These are phyloP conservation scores for Verticillium isaacii DNA, from an alignment of 2,329 filamentous ascomycete species.

Conservation along the genomic window DNA sequence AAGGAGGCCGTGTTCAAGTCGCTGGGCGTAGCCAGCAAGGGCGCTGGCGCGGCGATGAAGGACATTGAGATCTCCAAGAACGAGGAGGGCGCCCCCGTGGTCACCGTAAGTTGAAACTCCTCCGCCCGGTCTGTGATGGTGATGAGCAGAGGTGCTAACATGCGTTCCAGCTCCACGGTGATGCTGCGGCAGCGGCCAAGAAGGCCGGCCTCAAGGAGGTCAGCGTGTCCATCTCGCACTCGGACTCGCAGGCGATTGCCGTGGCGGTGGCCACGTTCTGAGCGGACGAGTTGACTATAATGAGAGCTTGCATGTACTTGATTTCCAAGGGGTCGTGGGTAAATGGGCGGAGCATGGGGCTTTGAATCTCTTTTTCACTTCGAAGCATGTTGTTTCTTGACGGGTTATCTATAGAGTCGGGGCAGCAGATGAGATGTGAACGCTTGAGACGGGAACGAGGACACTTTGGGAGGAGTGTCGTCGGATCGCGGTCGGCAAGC, in stretches of 20 bases:
- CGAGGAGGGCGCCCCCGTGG: conserved; percentile 75
- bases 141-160: conserved; percentile 28
- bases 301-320: background rate
- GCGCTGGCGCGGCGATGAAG: conserved; percentile 82
- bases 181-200: conserved; percentile 77
- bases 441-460: background rate
- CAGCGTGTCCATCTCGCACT: conserved; percentile 93
- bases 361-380: conserved; percentile 9
- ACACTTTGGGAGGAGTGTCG: conserved; percentile 14
- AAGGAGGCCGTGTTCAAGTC: conserved; percentile 99
- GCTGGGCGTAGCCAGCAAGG: conserved; percentile 78
- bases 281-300: conserved; percentile 10
- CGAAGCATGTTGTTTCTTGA: conserved; percentile 9
- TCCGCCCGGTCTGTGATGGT: background rate
- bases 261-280: conserved; percentile 84
- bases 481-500: background rate
- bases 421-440: background rate
- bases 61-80: conserved; percentile 90
- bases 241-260: conserved; percentile 87
- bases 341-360: conserved; percentile 12
- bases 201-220: conserved; percentile 83
- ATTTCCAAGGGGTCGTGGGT: conserved; percentile 1
- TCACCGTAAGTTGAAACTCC: conserved; percentile 61
- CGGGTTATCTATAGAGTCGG: background rate
- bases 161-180: conserved; percentile 68